Conservation (phyloP, 441 rosid species). For the Pelargonium australe region DNA sequence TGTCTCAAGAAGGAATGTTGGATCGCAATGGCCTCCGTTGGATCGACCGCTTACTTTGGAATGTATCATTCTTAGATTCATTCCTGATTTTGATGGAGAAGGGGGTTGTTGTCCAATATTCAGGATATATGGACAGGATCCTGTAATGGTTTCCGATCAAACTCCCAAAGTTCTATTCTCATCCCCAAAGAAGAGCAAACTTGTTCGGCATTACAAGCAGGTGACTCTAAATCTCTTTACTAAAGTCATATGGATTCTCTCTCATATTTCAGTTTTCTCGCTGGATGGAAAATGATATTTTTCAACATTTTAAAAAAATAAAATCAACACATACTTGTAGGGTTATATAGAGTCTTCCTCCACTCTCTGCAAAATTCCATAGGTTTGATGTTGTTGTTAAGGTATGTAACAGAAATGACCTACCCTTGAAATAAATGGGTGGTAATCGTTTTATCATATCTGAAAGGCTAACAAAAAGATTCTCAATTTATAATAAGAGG, state of each 20-base stretch:
- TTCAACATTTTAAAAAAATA: too few relatives aligned
- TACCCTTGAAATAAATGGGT: neutral
- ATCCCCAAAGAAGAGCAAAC: constrained; percentile 59
- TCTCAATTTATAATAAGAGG: neutral
- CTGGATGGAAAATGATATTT: too few relatives aligned
- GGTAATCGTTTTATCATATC: neutral
- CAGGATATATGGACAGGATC: constrained; percentile 81
- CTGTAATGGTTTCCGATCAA: constrained; percentile 51
- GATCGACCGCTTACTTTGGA: constrained; percentile 77
- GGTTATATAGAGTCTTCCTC: neutral
- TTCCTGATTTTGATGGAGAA: constrained; percentile 62
- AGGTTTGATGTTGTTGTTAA: neutral
- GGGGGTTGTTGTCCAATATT: constrained; percentile 83
- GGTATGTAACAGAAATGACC: neutral
- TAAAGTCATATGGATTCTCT: neutral
- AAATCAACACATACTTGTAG: neutral
- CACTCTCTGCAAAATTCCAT: neutral
- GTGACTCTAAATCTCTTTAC: constrained; percentile 30
- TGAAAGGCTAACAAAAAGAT: too few relatives aligned
- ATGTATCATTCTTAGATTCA: constrained; percentile 55
- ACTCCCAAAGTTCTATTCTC: constrained; percentile 68
- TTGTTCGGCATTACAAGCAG: constrained; percentile 62
- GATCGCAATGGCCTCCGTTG: constrained; percentile 71
- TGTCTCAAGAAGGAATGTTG: constrained; percentile 70
- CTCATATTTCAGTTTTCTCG: too few relatives aligned